Evolutionary conservation across 495 filamentous ascomycete genomes (phyloP).

Genomic region (Xylaria castorea): DNA sequence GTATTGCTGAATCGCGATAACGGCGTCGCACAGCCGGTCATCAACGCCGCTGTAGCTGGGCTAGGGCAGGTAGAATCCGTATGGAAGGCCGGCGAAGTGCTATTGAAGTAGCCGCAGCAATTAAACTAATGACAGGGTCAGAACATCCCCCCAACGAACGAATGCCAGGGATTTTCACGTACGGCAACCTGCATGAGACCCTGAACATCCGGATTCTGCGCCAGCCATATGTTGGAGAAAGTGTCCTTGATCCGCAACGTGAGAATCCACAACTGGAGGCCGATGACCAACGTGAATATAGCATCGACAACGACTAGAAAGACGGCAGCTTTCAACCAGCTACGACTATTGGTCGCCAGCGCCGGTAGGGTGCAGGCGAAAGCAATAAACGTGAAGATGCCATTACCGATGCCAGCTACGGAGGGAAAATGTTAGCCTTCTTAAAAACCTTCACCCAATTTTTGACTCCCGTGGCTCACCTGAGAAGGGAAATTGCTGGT

Average conservation of each 20-base stretch:
- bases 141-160: constrained; percentile 5
- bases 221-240: constrained; percentile 60
- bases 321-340: constrained; percentile 64
- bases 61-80: constrained; percentile 66
- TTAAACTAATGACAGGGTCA: constrained; percentile 59
- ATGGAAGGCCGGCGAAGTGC: constrained; percentile 67
- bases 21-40: constrained; percentile 67
- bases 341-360: constrained; percentile 61
- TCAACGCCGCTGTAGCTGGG: constrained; percentile 67
- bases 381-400: constrained; percentile 64
- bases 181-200: constrained; percentile 71
- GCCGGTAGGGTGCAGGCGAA: constrained; percentile 65
- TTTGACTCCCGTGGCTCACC: constrained; percentile 48
- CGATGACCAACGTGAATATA: constrained; percentile 68
- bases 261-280: constrained; percentile 71
- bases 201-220: constrained; percentile 59
- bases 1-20: constrained; percentile 69
- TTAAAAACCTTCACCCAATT: background rate
- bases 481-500: constrained; percentile 65
- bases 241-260: constrained; percentile 68
- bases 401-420: constrained; percentile 69
- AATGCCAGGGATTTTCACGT: constrained; percentile 33
- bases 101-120: constrained; percentile 78
- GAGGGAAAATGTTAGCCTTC: constrained; percentile 36
- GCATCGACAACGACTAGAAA: constrained; percentile 66